Base-by-base conservation (phyloP, 768 basidiomycete species). In the Mycena venus region DNA sequence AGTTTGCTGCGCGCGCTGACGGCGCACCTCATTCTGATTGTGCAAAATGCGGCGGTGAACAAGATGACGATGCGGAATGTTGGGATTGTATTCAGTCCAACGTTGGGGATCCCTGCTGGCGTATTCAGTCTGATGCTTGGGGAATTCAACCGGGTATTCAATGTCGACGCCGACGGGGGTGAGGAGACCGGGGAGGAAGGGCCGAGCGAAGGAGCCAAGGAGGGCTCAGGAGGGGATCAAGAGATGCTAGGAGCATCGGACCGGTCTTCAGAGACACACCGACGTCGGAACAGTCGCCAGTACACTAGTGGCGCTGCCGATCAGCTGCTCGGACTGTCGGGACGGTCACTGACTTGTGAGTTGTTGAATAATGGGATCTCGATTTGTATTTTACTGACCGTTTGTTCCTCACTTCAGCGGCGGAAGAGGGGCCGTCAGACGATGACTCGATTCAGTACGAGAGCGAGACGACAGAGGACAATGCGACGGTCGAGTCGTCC, bases 1-100 rank as follows among this genome's bases (percentile, higher is more conserved):
- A 96, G 93, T 70, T 88, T 99, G 23, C 91, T 99, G 71, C 94
- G 98, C 42, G 97, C 98, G 19, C 88, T 99, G 69, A 97, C 94
- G 2, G 96, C 97, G 29, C 98, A 99, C 83, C 88, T 99, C 73
- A 98, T 99, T 77, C 88, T 97, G 53, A 95, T 99, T 78, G 96
- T 99, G 55, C 94, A 96, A 83, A 97, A 99, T 81, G 91, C 96
- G 21, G 79, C 89, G 51, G 85, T 94, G 71, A 98, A 98, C 91
- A 99, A 97, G 88, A 99, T 99, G 98, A 97, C 95, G 49, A 93
- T 99, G 91, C 92, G 98, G 56, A 99, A 99, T 82, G 96, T 99
- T 31, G 97, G 98, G 21, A 99, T 99, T 73, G 98, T 99, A 27
- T 99, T 99, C 85, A 97, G 96, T 76, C 98, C 98, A 2, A 99